Base-by-base conservation (phyloP, 129 eudicot genomes). In the Silybum marianum region DNA sequence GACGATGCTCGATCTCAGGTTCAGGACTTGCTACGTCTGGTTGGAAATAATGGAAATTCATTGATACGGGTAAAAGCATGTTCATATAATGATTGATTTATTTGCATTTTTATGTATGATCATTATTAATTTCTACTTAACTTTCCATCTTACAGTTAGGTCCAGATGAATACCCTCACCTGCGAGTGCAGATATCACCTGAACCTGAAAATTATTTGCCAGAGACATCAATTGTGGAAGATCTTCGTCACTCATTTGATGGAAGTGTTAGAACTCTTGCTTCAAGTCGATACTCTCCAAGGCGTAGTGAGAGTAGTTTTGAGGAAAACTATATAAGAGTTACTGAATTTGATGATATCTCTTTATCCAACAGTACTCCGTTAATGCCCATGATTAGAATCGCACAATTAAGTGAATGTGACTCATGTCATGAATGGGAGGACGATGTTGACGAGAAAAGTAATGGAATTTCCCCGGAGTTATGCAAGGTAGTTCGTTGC, bases 401-500 rank as follows among this genome's bases (percentile, higher is more conserved):
- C 42, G 87, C 94, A 60, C 88, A 84, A 77, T 80, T 11, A 36
- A 90, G 85, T 51, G 90, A 85, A 32, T 89, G 88, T 10, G 84
- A 88, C 46, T 84, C 92, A 8, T 86, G 76, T 63, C 84, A 77
- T 51, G 88, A 79, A 74, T 88, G 89, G 90, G 95, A 86, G 90
- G 95, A 86, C 13, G 91, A 87, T 36, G 72, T 79, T 75, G 96
- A 89, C 3, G 87, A 81, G 76, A 88, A 81, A 80, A 91, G 92
- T 75, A 78, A 80, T 46, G 86, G 67, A 65, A 75, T 83, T 32
- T 86, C 89, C 6, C 89, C 89, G 24, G 94, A 89, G 66, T 69
- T 86, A 77, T 93, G 97, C 84, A 90, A 85, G 85, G 99, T 88
- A 40, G 99, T 92, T 80, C 86, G 87, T 62, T 95, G 99, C 87